Base-by-base conservation (phyloP, 305 asterid species). In the Fraxinus xanthoxyloides region DNA sequence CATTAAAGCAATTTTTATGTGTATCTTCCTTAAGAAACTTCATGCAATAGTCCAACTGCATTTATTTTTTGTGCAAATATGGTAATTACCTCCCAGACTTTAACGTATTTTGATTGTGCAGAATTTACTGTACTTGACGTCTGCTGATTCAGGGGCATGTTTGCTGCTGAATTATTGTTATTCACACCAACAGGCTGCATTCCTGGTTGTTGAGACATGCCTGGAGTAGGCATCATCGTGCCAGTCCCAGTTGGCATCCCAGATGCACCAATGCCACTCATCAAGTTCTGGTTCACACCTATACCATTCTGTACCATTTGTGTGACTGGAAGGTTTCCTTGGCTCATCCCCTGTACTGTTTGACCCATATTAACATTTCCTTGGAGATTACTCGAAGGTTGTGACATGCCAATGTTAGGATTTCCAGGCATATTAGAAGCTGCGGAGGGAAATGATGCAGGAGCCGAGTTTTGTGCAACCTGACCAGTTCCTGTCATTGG, bases 31-130 rank as follows among this genome's bases (percentile, higher is more conserved):
- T 61, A 63, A 72, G 63, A 30, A 67, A 26, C 36, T 67, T 67
- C 36, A 67, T 28, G 72, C 74, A 67, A 67, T 13, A 19, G 36
- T 30, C 35, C 15, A 26, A 28, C 10, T 26, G 23, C 38, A 69
- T 19, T 15, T 28, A 67, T 4, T 15, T 70, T 70, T 32, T 32
- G 34, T 65, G 73, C 35, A 65, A 65, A 10, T 26, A 12, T 61
- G 61, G 43, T 70, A 67, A 77, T 82, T 93, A 95, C 99, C 99
- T 95, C 99, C 99, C 99, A 95, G 86, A 95, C 97, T 89, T 89
- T 93, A 36, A 95, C 87, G 80, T 92, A 95, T 88, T 95, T 94
- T 77, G 98, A 92, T 78, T 93, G 98, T 63, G 97, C 90, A 65
- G 99, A 80, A 82, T 88, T 97, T 82, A 93, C 73, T 70, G 92